These are phyloP conservation scores for Solanum raphanifolium DNA, from an alignment of 257 asterid genomes.

Conservation along the genomic window DNA sequence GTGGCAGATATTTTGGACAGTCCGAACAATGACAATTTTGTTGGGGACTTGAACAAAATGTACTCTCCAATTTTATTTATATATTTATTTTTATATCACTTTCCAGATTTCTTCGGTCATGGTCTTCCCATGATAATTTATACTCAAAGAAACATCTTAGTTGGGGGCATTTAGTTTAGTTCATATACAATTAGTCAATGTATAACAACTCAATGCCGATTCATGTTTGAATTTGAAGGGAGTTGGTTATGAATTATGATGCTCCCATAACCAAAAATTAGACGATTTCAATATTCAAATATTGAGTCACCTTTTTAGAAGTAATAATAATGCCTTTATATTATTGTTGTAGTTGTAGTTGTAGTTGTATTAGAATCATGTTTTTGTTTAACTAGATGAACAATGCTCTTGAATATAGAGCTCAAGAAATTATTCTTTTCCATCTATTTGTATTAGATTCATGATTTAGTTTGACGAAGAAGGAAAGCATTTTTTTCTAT, in stretches of 20 bases:
- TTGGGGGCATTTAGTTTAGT: not conserved
- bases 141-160: not conserved
- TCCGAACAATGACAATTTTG: conserved; percentile 26
- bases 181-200: not conserved
- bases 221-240: not conserved
- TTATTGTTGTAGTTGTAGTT: too few species aligned
- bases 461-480: not conserved
- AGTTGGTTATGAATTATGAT: not conserved
- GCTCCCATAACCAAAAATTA: too few species aligned
- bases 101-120: not conserved
- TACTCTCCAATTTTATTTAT: not conserved
- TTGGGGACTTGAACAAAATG: not conserved
- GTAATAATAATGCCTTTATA: too few species aligned
- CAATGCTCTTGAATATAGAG: too few species aligned
- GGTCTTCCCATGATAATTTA: not conserved
- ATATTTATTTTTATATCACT: not conserved
- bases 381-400: too few species aligned
- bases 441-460: not conserved
- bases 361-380: too few species aligned
- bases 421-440: not conserved
- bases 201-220: not conserved
- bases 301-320: too few species aligned
- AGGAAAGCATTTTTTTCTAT: too few species aligned
- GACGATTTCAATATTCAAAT: too few species aligned
- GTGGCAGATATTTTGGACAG: conserved; percentile 89